Percentiles rank a stretch among this genome's conserved stretches.
phyloP scores from a whole-genome alignment of 805 yeast genomes.

The Blastobotrys robertii region DNA sequence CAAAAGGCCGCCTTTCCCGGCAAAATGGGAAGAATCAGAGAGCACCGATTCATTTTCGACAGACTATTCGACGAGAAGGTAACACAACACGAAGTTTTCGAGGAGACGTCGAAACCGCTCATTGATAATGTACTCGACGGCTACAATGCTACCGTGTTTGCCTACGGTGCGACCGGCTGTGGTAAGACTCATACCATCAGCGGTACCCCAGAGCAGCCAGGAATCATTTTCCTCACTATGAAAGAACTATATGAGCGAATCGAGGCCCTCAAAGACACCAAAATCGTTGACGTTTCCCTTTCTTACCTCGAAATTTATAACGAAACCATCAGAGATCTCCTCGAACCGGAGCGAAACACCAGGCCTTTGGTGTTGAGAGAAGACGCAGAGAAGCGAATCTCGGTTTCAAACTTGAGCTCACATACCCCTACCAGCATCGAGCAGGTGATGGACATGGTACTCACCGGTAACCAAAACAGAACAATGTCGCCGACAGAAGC shows the following conservation, averaged over 20 bases:
- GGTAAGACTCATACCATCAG: conserved; percentile 92
- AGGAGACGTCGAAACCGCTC: conserved; percentile 57
- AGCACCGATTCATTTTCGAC: conserved; percentile 78
- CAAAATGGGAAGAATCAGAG: conserved; percentile 40
- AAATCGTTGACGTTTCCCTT: conserved; percentile 48
- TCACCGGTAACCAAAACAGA: conserved; percentile 63
- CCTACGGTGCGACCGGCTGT: conserved; percentile 94
- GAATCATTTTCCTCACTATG: conserved; percentile 71
- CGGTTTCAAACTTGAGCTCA: conserved; percentile 60
- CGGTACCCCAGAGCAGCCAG: conserved; percentile 66
- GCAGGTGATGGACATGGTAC: conserved; percentile 52
- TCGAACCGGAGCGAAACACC: conserved; percentile 40
- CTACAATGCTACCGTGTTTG: conserved; percentile 83
- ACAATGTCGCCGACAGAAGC: conserved; percentile 87
- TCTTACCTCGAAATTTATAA: conserved; percentile 79
- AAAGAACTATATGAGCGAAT: conserved; percentile 60
- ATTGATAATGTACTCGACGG: conserved; percentile 74
- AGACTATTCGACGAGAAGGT: conserved; percentile 57
- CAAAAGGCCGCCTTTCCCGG: conserved; percentile 30
- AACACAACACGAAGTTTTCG: conserved; percentile 58
- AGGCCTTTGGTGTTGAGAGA: conserved; percentile 47
- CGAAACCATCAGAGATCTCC: conserved; percentile 74
- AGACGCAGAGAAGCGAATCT: conserved; percentile 52
- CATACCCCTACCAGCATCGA: conserved; percentile 40
- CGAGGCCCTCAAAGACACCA: conserved; percentile 44